Evolutionary conservation across 2,329 filamentous ascomycete species (phyloP), one percentile per base, ranked within the genome.

Genomic region (Penicillium palitans): DNA sequence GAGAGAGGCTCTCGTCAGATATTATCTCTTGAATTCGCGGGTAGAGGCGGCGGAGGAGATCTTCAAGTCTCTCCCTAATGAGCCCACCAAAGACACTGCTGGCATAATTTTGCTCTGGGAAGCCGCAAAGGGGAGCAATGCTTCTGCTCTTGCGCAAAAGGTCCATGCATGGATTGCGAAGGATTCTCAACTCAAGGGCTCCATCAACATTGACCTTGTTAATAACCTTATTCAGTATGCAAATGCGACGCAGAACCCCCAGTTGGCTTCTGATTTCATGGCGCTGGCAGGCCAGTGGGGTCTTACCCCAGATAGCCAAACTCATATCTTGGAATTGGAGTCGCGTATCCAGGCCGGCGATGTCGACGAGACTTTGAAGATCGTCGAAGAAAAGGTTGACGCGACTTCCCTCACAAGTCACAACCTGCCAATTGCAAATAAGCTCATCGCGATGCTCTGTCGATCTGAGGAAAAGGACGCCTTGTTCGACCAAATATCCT

Each of bases 71-170:
- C 61, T 82, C 44, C 65, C 76, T 2, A 63, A 78, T 70, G 45
- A 76, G 72, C 52, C 81, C 78, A 70, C 69, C 42, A 86, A 88
- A 61, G 74, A 80, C 33, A 82, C 83, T 24, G 91, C 90, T 86
- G 88, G 95, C 68, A 81, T 87, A 13, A 79, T 91, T 13, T 83
- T 95, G 44, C 84, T 90, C 52, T 93, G 89, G 86, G 88, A 90
- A 31, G 87, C 90, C 13, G 82, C 88, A 8, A 84, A 86, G 55
- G 89, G 87, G 21, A 90, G 88, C 69, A 85, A 86, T 1, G 84
- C 89, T 1, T 85, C 91, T 72, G 87, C 91, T 70, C 81, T 93
- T 59, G 83, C 85, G 55, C 84, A 87, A 63, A 91, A 93, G 85
- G 84, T 95, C 59, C 79, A 84, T 44, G 80, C 87, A 21, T 88